Evolutionary conservation across 768 basidiomycete species (phyloP), one percentile per base, ranked within the genome.

Genomic region (Naganishia onofrii): DNA sequence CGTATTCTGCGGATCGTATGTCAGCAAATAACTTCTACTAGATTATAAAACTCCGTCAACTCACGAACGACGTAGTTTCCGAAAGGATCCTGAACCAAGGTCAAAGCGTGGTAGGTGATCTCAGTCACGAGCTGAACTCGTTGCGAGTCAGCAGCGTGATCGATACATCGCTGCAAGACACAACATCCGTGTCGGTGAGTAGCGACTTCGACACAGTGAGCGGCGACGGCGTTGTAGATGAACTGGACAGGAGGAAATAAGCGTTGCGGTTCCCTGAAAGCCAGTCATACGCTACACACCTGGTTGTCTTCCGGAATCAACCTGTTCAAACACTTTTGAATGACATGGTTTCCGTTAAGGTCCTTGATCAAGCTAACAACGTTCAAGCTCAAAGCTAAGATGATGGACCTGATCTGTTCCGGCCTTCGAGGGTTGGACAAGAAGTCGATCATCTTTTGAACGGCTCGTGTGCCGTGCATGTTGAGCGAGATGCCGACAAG

Each of bases 401-500:
- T 97, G 83, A 98, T 92, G 42, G 92, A 91, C 79, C 93, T 91
- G 75, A 99, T 97, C 88, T 96, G 90, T 65, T 79, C 78, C 15
- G 77, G 76, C 69, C 79, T 78, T 78, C 96, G 85, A 76, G 91
- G 88, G 66, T 92, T 93, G 26, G 94, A 95, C 78, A 99, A 83
- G 85, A 96, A 98, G 82, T 99, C 96, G 73, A 99, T 96, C 95
- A 98, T 98, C 84, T 98, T 98, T 84, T 99, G 96, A 70, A 98
- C 96, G 31, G 96, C 96, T 71, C 96, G 89, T 36, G 96, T 99
- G 36, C 96, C 96, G 82, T 99, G 96, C 96, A 99, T 99, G 83
- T 99, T 99, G 72, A 99, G 85, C 38, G 93, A 96, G 78, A 99
- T 98, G 79, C 90, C 93, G 76, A 99, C 96, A 60, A 99, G 86